These are phyloP conservation scores for Calamus simplicifolius DNA, from an alignment of 176 grass and related monocot species.

Conservation along the genomic window DNA sequence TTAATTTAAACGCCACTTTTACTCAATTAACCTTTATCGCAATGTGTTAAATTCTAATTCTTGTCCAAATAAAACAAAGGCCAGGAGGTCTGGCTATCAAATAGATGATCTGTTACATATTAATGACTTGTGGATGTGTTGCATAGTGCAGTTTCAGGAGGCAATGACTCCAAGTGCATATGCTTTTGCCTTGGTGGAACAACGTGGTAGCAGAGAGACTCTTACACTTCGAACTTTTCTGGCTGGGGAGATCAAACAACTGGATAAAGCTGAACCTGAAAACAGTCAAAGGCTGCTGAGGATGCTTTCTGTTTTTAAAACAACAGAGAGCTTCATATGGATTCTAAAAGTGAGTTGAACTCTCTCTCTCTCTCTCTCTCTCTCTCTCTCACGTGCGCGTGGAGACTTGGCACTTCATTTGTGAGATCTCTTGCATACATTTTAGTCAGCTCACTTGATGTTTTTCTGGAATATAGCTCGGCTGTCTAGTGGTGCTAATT, in stretches of 20 bases:
- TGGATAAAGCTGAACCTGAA: conserved; percentile 51
- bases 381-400: neutral
- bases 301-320: conserved; percentile 48
- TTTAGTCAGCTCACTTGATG: no score
- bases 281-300: conserved; percentile 41
- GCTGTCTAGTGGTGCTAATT: no score
- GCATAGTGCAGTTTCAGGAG: conserved; percentile 58
- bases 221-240: conserved; percentile 67
- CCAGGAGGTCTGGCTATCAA: no score
- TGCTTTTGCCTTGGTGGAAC: conserved; percentile 85
- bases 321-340: conserved; percentile 36
- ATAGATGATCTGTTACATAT: no score
- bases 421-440: no score
- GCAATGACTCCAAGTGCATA: conserved; percentile 55
- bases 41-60: no score
- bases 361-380: neutral
- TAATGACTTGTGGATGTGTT: conserved; percentile 1
- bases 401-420: no score
- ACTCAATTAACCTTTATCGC: no score
- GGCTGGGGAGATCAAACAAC: conserved; percentile 52
- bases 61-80: no score
- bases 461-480: no score
- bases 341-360: conserved; percentile 55
- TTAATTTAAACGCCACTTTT: no score
- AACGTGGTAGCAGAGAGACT: conserved; percentile 48